Conservation (phyloP, 345 rosid species). For the Sisymbrium altissimum region DNA sequence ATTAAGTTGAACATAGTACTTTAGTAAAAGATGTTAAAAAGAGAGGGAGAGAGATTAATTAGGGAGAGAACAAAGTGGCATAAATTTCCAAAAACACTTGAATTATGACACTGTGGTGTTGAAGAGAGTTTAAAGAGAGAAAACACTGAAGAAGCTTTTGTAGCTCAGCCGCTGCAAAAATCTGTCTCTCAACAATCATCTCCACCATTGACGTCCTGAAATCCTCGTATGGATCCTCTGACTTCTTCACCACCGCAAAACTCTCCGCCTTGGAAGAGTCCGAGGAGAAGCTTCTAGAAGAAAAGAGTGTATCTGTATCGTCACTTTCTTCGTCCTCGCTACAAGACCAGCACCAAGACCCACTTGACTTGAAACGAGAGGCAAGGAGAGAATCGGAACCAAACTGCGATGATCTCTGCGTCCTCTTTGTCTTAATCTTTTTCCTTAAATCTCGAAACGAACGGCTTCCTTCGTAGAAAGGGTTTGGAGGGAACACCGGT, state of each 20-base stretch:
- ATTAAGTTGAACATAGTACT: constrained; percentile 5
- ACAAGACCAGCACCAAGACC: constrained; percentile 54
- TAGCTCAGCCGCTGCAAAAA: constrained; percentile 53
- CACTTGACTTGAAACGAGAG: constrained; percentile 36
- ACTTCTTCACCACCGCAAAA: constrained; percentile 82
- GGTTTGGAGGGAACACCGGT: constrained; percentile 39
- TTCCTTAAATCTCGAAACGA: constrained; percentile 18
- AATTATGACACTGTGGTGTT: constrained; percentile 59
- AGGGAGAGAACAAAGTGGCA: constrained; percentile 53
- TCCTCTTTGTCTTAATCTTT: constrained; percentile 34
- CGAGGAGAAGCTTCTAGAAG: constrained; percentile 68
- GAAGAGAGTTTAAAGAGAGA: constrained; percentile 58
- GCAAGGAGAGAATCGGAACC: constrained; percentile 30
- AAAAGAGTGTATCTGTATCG: constrained; percentile 59
- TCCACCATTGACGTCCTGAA: constrained; percentile 78
- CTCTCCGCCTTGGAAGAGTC: constrained; percentile 61
- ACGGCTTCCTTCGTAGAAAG: constrained; percentile 39
- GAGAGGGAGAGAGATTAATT: background rate
- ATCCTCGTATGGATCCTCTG: constrained; percentile 64
- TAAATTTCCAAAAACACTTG: constrained; percentile 69
- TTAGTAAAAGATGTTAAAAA: background rate
- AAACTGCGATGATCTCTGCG: constrained; percentile 9
- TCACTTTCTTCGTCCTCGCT: constrained; percentile 58
- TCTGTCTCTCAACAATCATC: constrained; percentile 78
- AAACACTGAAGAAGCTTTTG: constrained; percentile 75